These are phyloP conservation scores for Pleurostoma richardsiae DNA, from an alignment of 2,329 filamentous ascomycete species.

Conservation along the genomic window DNA sequence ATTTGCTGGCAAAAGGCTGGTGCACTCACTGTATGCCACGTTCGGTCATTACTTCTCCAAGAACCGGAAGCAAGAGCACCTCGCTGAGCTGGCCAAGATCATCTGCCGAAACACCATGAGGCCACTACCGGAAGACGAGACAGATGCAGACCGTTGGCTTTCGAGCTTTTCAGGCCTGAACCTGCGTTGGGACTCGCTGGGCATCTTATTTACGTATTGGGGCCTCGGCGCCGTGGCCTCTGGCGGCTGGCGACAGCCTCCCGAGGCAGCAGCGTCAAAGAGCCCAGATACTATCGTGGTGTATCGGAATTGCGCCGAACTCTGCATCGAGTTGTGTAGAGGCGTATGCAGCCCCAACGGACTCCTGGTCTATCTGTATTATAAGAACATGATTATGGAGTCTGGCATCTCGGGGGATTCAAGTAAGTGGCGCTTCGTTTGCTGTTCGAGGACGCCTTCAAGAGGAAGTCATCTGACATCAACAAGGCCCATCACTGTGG, in stretches of 20 bases:
- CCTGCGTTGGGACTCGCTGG: conserved; percentile 38
- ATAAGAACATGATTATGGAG: conserved; percentile 26
- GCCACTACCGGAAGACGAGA: conserved; percentile 27
- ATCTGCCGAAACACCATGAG: conserved; percentile 31
- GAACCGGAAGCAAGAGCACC: conserved; percentile 15
- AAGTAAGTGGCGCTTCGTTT: conserved; percentile 20
- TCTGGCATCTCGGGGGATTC: conserved; percentile 33
- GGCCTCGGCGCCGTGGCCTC: conserved; percentile 2
- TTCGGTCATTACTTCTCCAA: conserved; percentile 22
- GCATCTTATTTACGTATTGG: conserved; percentile 26
- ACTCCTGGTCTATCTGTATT: conserved; percentile 28
- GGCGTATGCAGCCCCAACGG: conserved; percentile 25
- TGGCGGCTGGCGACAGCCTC: no score
- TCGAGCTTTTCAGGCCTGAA: conserved; percentile 29
- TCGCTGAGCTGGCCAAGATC: conserved; percentile 28
- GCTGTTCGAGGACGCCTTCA: background rate
- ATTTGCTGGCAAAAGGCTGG: conserved; percentile 18
- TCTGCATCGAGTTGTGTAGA: conserved; percentile 21
- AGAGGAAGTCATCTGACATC: background rate
- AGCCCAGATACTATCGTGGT: conserved; percentile 7
- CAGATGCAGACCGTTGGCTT: conserved; percentile 28
- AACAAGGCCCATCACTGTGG: accelerated
- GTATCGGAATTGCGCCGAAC: conserved; percentile 20
- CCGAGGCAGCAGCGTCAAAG: background rate
- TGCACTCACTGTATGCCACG: conserved; percentile 22